Evolutionary conservation across 306 rosid species (phyloP).

Genomic region (Cucurbita maxima): DNA sequence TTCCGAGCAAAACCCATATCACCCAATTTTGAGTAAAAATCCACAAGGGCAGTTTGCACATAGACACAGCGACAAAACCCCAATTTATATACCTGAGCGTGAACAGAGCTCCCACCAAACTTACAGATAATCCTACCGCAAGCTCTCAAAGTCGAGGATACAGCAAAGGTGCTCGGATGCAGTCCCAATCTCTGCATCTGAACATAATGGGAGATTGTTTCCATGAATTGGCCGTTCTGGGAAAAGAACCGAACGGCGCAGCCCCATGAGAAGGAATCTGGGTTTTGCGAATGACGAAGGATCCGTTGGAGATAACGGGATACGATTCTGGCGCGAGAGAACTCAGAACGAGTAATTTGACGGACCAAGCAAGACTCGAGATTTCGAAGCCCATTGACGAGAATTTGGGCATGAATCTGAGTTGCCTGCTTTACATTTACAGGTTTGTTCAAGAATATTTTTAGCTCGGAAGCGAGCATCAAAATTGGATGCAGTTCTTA

Average conservation of each 20-base stretch:
- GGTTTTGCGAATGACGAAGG: constrained; percentile 31
- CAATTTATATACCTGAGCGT: constrained; percentile 42
- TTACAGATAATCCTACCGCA: constrained; percentile 30
- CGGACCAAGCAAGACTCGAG: constrained; percentile 33
- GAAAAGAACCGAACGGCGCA: constrained; percentile 57
- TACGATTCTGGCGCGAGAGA: constrained; percentile 17
- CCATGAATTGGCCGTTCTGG: constrained; percentile 37
- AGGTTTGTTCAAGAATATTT: constrained; percentile 21
- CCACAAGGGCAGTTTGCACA: constrained; percentile 55
- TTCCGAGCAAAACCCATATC: constrained; percentile 30
- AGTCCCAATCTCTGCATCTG: constrained; percentile 47
- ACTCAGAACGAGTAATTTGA: constrained; percentile 29
- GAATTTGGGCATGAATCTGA: constrained; percentile 42
- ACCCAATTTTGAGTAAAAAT: constrained; percentile 41
- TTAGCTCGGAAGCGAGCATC: constrained; percentile 24
- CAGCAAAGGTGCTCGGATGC: constrained; percentile 36
- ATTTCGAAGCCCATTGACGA: constrained; percentile 20
- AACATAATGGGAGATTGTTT: constrained; percentile 42
- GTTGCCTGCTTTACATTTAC: constrained; percentile 32
- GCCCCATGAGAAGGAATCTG: constrained; percentile 54
- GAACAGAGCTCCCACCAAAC: constrained; percentile 33
- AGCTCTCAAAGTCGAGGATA: constrained; percentile 62
- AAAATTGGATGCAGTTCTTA: background rate
- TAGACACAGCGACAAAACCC: constrained; percentile 48
- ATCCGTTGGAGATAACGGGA: constrained; percentile 26